Conservation (phyloP, 768 basidiomycete genomes). For the Ramaria sp. region DNA sequence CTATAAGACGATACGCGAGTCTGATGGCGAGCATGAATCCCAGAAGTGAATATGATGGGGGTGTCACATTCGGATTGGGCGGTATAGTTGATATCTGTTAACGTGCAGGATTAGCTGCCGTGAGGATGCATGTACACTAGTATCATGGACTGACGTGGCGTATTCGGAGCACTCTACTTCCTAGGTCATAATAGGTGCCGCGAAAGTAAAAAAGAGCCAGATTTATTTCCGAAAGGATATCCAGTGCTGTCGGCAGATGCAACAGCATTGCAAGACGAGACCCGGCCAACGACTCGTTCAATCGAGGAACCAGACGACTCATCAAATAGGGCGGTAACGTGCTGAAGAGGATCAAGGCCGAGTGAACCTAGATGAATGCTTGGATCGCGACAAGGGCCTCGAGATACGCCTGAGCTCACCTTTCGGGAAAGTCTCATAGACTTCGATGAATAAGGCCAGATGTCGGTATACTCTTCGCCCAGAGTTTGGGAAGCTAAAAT, state of each 20-base stretch:
- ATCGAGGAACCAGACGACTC: constrained; percentile 33
- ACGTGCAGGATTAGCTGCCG: background rate
- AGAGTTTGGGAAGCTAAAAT: constrained; percentile 63
- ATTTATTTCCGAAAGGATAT: constrained; percentile 57
- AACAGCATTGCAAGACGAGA: constrained; percentile 23
- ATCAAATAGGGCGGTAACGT: constrained; percentile 55
- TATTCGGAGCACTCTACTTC: constrained; percentile 56
- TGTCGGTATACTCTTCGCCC: constrained; percentile 87
- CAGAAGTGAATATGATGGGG: constrained; percentile 81
- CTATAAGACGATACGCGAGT: constrained; percentile 50
- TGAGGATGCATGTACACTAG: background rate
- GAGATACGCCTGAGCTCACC: constrained; percentile 9
- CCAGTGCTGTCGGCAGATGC: constrained; percentile 39
- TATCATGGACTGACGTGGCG: constrained; percentile 41
- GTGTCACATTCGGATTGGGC: constrained; percentile 56
- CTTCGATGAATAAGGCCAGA: constrained; percentile 56
- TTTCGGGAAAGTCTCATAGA: constrained; percentile 30
- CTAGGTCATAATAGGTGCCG: constrained; percentile 69
- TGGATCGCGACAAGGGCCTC: background rate
- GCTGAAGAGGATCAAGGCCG: constrained; percentile 52
- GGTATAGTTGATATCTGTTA: constrained; percentile 63
- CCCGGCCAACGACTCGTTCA: constrained; percentile 22
- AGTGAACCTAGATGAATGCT: constrained; percentile 22
- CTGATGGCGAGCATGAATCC: constrained; percentile 62
- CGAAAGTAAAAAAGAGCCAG: constrained; percentile 71